Conservation (phyloP, 2,329 filamentous ascomycete genomes). For the Gaeumannomyces tritici region DNA sequence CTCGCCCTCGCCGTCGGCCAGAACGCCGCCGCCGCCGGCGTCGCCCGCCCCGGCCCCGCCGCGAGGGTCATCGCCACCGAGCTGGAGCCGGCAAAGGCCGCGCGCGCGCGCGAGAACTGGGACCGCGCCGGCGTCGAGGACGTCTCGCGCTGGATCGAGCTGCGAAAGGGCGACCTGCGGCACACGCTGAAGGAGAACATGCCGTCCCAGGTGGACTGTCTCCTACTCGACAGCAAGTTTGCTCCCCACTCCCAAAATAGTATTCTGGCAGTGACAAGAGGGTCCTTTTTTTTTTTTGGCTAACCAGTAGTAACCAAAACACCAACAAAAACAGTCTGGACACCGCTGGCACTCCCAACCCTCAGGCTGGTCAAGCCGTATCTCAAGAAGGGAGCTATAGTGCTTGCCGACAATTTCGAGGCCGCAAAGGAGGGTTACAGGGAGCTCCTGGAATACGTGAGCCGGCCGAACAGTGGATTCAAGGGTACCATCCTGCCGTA, state of each 20-base stretch:
- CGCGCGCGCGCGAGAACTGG: slow-evolving; percentile 43
- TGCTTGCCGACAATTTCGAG: slow-evolving; percentile 31
- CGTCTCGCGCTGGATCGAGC: slow-evolving; percentile 40
- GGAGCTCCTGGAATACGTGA: slow-evolving; percentile 28
- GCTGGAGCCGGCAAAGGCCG: slow-evolving; percentile 44
- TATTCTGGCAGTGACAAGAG: not conserved
- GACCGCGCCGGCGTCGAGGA: slow-evolving; percentile 16
- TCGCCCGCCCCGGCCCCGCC: too few relatives aligned
- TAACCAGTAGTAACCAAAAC: too few relatives aligned
- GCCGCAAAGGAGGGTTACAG: slow-evolving; percentile 21
- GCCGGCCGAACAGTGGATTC: slow-evolving; percentile 30
- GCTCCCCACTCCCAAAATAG: not conserved
- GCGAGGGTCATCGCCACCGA: slow-evolving; percentile 52
- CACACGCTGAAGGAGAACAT: slow-evolving; percentile 44
- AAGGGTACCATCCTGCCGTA: slow-evolving; percentile 14
- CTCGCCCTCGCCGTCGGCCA: slow-evolving; percentile 46
- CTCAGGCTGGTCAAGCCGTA: slow-evolving; percentile 26
- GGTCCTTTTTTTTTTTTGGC: not conserved
- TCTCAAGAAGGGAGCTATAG: slow-evolving; percentile 24
- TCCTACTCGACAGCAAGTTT: slow-evolving; percentile 51
- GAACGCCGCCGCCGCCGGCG: slow-evolving; percentile 25
- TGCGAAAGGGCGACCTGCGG: slow-evolving; percentile 46
- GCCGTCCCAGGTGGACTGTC: slow-evolving; percentile 39
- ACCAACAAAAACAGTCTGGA: slow-evolving; percentile 14
- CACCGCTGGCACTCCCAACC: slow-evolving; percentile 19